These are phyloP conservation scores for Candida gorgasii DNA, from an alignment of 805 yeast genomes.

Conservation along the genomic window DNA sequence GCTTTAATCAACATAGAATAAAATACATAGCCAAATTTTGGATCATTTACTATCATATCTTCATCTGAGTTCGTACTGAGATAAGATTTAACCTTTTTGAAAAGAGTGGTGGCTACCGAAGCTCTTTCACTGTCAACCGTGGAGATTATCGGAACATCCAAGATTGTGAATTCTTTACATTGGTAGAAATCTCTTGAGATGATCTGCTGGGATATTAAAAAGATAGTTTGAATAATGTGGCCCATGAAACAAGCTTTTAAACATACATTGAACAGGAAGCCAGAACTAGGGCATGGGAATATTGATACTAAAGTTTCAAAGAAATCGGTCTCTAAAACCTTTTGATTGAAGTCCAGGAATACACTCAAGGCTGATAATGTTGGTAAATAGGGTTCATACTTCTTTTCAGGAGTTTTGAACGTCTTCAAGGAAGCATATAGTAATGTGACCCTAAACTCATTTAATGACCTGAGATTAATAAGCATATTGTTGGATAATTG, in stretches of 20 bases:
- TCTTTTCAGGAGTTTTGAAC: slow-evolving; percentile 28
- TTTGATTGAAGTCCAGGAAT: slow-evolving; percentile 27
- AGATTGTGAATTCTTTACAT: slow-evolving; percentile 23
- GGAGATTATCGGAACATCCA: slow-evolving; percentile 39
- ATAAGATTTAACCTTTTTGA: slow-evolving; percentile 20
- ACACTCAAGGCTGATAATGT: slow-evolving; percentile 36
- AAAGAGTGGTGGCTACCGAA: slow-evolving; percentile 21
- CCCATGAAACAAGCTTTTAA: slow-evolving; percentile 51
- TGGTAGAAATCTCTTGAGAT: slow-evolving; percentile 25
- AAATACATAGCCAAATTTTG: slow-evolving; percentile 39
- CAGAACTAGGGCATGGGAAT: slow-evolving; percentile 48
- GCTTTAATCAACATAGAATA: slow-evolving; percentile 58
- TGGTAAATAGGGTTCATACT: slow-evolving; percentile 32
- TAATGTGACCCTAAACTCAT: slow-evolving; percentile 39
- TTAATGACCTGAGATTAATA: slow-evolving; percentile 54
- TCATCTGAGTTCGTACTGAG: slow-evolving; percentile 14
- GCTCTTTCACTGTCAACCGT: slow-evolving; percentile 24
- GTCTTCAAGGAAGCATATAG: slow-evolving; percentile 38
- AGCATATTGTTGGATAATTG: slow-evolving; percentile 65
- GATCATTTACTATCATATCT: slow-evolving; percentile 18
- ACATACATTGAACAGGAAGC: slow-evolving; percentile 48
- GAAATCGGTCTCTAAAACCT: slow-evolving; percentile 47
- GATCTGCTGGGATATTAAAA: slow-evolving; percentile 29
- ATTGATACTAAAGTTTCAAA: slow-evolving; percentile 53
- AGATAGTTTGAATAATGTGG: slow-evolving; percentile 49